Base-by-base conservation (phyloP, 2,329 filamentous ascomycete genomes). In the Rosellinia necatrix region DNA sequence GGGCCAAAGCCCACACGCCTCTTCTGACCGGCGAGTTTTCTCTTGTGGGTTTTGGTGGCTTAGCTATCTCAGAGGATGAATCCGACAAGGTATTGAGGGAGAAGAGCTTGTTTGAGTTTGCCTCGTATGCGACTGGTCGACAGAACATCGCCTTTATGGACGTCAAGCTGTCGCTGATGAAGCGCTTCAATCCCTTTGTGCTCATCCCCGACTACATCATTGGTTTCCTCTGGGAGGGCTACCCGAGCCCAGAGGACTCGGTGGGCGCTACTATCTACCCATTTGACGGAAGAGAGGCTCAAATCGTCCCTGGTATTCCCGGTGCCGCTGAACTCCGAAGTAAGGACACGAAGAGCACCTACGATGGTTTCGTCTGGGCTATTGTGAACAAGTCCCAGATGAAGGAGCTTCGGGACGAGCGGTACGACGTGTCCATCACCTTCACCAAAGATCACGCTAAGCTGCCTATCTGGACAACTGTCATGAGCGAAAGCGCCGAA, bases 401-500 rank as follows among this genome's bases (percentile, higher is more conserved):
- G 93, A 91, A 90, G 78, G 80, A 85, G 68, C 83, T 96, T 66
- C 89, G 94, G 59, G 90, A 96, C 43, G 91, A 96, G 61, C 90
- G 94, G 66, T 99, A 97, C 76, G 94, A 99, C 72, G 79, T 97
- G 51, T 96, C 91, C 49, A 83, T 99, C 65, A 97, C 94, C 37
- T 86, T 87, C 63, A 97, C 93, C 71, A 96, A 96, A 81, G 94
- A 99, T 69, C 85, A 92, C 75, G 72, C 88, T 52, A 97, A 96
- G 80, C 85, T 99, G 29, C 93, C 94, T 29, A 76, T 82, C 62
- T 99, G 92, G 92, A 81, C 88, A 52, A 96, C 91, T 10, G 85
- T 97, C 70, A 97, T 99, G 94, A 96, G 87, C 70, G 94, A 99
- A 81, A 96, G 88, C 75, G 92, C 92, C 56, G 94, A 97, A 76